A percentile compares a stretch with the other conserved stretches of the same genome.
Evolutionary conservation across 257 asterid genomes (phyloP).

Genomic region (Solanum appendiculatum): DNA sequence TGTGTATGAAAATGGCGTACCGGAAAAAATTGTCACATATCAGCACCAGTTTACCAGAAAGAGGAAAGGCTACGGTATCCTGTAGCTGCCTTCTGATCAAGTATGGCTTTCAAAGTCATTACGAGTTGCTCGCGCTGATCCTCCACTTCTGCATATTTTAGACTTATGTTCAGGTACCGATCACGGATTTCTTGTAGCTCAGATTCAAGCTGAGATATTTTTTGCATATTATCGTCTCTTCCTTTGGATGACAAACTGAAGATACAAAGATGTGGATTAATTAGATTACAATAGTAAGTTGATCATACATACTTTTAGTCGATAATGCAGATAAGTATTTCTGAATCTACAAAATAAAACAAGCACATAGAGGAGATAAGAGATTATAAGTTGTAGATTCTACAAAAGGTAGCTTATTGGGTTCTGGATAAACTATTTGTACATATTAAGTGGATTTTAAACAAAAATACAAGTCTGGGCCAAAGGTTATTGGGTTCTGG

Average conservation of each 20-base stretch:
- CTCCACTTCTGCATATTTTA: constrained; percentile 42
- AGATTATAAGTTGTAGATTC: background rate
- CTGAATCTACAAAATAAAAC: background rate
- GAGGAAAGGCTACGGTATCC: background rate
- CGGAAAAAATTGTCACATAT: background rate
- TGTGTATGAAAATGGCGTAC: background rate
- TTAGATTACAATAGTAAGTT: background rate
- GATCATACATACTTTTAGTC: background rate
- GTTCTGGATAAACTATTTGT: background rate
- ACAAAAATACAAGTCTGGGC: background rate
- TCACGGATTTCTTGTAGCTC: constrained; percentile 38
- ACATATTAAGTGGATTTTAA: background rate
- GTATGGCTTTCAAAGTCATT: constrained; percentile 25
- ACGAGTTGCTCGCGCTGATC: constrained; percentile 35
- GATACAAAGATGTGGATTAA: background rate
- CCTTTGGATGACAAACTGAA: background rate
- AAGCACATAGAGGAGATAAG: background rate
- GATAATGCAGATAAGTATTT: background rate
- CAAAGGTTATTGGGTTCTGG: background rate
- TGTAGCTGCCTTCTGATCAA: background rate
- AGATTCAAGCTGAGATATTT: constrained; percentile 15
- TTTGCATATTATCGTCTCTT: background rate
- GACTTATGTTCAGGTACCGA: constrained; percentile 33
- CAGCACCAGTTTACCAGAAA: background rate
- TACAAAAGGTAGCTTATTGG: background rate